Evolutionary conservation across 2,329 filamentous ascomycete species (phyloP).

Genomic region (Cytospora paraplurivora): DNA sequence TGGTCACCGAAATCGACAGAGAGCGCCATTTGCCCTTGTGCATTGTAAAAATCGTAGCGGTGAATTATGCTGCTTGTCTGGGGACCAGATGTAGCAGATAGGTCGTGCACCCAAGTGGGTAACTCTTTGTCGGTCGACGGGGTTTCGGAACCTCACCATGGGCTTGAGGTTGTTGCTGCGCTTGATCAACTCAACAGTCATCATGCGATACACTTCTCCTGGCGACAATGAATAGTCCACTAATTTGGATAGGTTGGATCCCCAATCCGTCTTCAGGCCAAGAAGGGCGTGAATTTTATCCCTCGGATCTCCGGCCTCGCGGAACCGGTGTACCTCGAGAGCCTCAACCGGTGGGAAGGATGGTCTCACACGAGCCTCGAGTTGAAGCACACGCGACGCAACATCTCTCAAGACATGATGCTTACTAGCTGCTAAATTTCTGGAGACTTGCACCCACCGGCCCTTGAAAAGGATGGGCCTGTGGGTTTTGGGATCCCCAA

Average conservation of each 20-base stretch:
- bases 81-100: neutral
- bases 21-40: neutral
- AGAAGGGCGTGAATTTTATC: neutral
- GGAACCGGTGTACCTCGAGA: neutral
- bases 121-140: neutral
- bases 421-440: too few relatives aligned
- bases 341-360: neutral
- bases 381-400: too few relatives aligned
- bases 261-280: neutral
- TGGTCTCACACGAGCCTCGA: neutral
- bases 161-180: neutral
- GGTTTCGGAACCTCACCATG: neutral
- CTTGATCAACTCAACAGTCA: neutral
- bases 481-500: neutral
- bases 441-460: neutral
- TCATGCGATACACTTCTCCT: neutral
- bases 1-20: neutral
- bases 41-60: neutral
- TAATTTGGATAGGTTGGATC: neutral
- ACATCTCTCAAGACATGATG: too few relatives aligned
- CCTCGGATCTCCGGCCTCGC: neutral
- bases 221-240: neutral
- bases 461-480: slow-evolving; percentile 7
- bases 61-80: accelerated
- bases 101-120: neutral